phyloP scores from a whole-genome alignment of 2,329 filamentous ascomycete species.

The Pseudocercospora pini-densiflorae region DNA sequence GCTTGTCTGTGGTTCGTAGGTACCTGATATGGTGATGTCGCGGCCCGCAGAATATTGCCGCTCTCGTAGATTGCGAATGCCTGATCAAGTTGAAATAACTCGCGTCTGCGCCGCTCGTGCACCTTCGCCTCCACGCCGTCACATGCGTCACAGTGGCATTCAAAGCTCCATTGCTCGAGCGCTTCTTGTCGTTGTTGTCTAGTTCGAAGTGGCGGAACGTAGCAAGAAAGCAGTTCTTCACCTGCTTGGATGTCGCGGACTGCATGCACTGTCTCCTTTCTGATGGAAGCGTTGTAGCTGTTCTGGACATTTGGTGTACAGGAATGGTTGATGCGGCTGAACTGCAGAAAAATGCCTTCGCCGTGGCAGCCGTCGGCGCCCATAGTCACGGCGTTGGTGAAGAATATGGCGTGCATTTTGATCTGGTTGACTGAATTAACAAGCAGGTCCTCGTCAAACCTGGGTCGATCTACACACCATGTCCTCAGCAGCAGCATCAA shows the following conservation, averaged over 20 bases:
- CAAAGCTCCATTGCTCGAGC: slow-evolving; percentile 5
- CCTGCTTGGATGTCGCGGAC: slow-evolving; percentile 34
- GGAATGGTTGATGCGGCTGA: slow-evolving; percentile 35
- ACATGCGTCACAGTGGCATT: slow-evolving; percentile 14
- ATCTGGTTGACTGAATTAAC: no score
- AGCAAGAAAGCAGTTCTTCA: slow-evolving; percentile 34
- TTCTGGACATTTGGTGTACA: slow-evolving; percentile 34
- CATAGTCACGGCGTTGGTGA: slow-evolving; percentile 24
- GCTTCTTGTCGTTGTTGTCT: neutral
- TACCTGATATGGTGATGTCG: neutral
- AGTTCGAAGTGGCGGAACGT: slow-evolving; percentile 18
- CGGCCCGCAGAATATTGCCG: slow-evolving; percentile 28
- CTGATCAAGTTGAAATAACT: slow-evolving; percentile 8
- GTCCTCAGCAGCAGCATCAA: slow-evolving; percentile 14
- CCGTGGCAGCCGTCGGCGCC: slow-evolving; percentile 7
- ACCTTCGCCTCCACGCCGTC: neutral
- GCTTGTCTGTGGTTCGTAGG: neutral
- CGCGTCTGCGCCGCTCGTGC: slow-evolving; percentile 1
- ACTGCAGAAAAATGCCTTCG: slow-evolving; percentile 21
- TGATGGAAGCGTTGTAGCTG: slow-evolving; percentile 23
- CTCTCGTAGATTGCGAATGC: slow-evolving; percentile 27
- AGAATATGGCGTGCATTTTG: slow-evolving; percentile 24
- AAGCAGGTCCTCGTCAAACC: no score
- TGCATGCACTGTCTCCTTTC: slow-evolving; percentile 33
- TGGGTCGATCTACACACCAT: neutral